Evolutionary conservation across 345 rosid species (phyloP).

Genomic region (Citrus trifoliata): DNA sequence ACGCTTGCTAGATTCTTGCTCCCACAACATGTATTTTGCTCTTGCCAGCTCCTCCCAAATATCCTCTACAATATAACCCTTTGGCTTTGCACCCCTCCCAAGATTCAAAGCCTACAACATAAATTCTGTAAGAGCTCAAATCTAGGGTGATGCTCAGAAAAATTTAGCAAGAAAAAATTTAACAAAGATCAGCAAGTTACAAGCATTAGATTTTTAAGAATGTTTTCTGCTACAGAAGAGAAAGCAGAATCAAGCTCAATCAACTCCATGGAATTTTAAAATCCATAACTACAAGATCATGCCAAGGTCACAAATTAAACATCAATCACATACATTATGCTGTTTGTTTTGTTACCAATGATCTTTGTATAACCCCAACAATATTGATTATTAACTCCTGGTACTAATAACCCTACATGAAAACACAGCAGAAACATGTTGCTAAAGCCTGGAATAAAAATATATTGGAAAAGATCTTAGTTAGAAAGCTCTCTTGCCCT

Average conservation of each 20-base stretch:
- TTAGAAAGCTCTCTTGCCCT: neutral
- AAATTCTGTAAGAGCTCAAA: neutral
- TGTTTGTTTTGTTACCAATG: too few species aligned
- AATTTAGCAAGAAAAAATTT: neutral
- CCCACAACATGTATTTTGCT: conserved; percentile 88
- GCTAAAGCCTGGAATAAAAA: neutral
- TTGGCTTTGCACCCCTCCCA: conserved; percentile 65
- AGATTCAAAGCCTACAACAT: conserved; percentile 71
- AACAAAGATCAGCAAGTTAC: neutral
- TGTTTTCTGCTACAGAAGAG: neutral
- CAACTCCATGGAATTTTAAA: neutral
- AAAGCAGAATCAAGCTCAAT: neutral
- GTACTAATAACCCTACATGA: neutral
- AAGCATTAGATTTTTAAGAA: conserved; percentile 1
- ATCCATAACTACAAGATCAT: neutral
- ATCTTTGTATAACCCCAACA: too few species aligned
- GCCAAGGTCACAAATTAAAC: neutral
- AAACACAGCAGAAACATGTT: neutral
- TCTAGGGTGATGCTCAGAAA: neutral
- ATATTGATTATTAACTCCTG: neutral
- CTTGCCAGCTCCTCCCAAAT: conserved; percentile 90
- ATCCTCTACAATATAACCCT: conserved; percentile 71
- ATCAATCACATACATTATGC: neutral
- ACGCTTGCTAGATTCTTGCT: conserved; percentile 53
- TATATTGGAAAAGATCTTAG: neutral